phyloP scores from a whole-genome alignment of 129 eudicot genomes.

The Pittosporum tobira region DNA sequence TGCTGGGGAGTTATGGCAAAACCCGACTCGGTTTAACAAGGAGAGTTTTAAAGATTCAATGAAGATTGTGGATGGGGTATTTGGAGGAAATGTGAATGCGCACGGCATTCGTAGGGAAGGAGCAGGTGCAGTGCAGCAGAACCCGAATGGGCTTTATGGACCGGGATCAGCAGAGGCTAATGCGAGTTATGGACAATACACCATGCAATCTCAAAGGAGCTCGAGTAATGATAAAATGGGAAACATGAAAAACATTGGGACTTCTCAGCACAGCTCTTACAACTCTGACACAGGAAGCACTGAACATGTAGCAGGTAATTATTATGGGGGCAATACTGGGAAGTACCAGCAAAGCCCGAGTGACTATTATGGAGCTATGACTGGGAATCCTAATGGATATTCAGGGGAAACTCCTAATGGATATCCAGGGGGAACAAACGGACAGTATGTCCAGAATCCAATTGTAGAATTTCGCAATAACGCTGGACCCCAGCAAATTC shows the following conservation, averaged over 20 bases:
- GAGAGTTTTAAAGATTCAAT: background rate
- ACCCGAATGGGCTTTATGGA: background rate
- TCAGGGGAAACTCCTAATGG: background rate
- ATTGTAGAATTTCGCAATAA: background rate
- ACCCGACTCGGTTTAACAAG: background rate
- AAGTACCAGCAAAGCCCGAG: too few relatives aligned
- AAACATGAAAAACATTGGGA: constrained; percentile 6
- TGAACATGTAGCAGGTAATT: too few relatives aligned
- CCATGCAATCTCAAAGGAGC: background rate
- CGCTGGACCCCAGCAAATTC: constrained; percentile 11
- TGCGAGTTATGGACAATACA: constrained; percentile 6
- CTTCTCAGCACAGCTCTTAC: constrained; percentile 2
- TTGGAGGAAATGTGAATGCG: too few relatives aligned
- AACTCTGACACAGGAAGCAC: background rate
- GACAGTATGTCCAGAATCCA: background rate
- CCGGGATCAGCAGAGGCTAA: background rate
- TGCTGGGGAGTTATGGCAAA: background rate
- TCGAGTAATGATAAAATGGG: background rate
- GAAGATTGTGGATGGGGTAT: background rate
- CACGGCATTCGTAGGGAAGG: background rate
- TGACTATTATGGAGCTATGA: too few relatives aligned
- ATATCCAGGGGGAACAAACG: background rate
- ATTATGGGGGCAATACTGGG: too few relatives aligned
- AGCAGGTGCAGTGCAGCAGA: constrained; percentile 2
- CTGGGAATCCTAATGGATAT: too few relatives aligned